Evolutionary conservation across 306 rosid genomes (phyloP).

Genomic region (Argentina anserina): DNA sequence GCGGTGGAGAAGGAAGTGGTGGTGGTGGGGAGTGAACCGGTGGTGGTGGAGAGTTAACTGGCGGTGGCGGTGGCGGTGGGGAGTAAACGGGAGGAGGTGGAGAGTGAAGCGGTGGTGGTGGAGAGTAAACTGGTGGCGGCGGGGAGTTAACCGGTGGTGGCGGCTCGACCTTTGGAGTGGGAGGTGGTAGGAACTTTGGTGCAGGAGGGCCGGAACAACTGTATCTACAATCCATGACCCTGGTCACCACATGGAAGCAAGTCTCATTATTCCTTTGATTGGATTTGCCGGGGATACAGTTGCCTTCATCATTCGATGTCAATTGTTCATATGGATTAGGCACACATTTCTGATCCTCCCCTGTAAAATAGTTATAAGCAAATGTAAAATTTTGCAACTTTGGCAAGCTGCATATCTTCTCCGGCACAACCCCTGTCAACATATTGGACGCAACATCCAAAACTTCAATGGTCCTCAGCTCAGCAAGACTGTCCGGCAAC

Average conservation of each 20-base stretch:
- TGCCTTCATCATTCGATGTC: conserved; percentile 29
- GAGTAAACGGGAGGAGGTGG: no score
- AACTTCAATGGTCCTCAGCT: conserved; percentile 40
- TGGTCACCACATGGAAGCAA: conserved; percentile 40
- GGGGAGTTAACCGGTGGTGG: not conserved
- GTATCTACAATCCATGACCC: conserved; percentile 54
- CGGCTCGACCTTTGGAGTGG: not conserved
- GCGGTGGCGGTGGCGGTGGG: no score
- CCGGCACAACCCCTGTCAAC: conserved; percentile 49
- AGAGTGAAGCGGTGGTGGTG: not conserved
- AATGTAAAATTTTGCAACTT: conserved; percentile 43
- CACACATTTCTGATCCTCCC: conserved; percentile 42
- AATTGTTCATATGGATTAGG: not conserved
- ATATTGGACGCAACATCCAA: conserved; percentile 40
- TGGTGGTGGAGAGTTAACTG: no score
- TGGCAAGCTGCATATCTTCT: conserved; percentile 48
- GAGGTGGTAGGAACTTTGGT: not conserved
- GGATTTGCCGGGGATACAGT: conserved; percentile 50
- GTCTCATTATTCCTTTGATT: conserved; percentile 39
- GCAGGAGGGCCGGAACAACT: conserved; percentile 28
- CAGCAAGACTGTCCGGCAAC: conserved; percentile 36
- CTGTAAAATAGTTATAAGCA: conserved; percentile 53
- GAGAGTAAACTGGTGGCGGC: not conserved
- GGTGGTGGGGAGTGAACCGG: no score
- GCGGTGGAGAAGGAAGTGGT: not conserved